These are phyloP conservation scores for Scleromitrula shiraiana DNA, from an alignment of 2,329 filamentous ascomycete species.

Conservation along the genomic window DNA sequence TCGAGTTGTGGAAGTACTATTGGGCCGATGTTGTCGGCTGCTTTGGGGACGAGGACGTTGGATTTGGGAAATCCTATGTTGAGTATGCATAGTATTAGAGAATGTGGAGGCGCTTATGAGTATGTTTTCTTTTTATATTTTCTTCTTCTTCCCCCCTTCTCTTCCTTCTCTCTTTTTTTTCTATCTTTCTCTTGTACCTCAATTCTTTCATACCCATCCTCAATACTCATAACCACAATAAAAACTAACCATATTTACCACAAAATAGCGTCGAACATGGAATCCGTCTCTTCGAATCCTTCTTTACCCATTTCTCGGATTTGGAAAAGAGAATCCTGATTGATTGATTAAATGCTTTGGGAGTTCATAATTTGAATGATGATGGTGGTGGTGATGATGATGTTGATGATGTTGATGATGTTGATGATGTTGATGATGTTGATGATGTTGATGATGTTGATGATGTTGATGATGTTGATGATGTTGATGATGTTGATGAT, in stretches of 20 bases:
- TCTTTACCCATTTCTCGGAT: constrained; percentile 77
- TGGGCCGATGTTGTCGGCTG: constrained; percentile 88
- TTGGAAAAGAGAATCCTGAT: constrained; percentile 45
- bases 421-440: too few species aligned
- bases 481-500: too few species aligned
- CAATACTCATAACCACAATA: too few species aligned
- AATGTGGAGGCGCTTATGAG: constrained; percentile 84
- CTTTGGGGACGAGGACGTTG: constrained; percentile 77
- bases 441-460: too few species aligned
- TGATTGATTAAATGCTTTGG: background rate
- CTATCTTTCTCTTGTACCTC: too few species aligned
- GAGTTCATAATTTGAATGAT: too few species aligned
- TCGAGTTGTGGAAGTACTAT: constrained; percentile 93
- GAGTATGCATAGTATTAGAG: constrained; percentile 95
- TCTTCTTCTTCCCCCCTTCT: background rate
- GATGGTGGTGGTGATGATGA: too few species aligned
- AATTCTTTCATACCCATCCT: too few species aligned
- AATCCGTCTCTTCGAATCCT: constrained; percentile 77
- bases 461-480: too few species aligned
- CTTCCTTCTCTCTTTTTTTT: too few species aligned
- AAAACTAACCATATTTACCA: too few species aligned
- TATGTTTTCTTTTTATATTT: constrained; percentile 57
- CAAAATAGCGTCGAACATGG: constrained; percentile 85
- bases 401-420: too few species aligned
- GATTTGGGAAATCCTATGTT: constrained; percentile 74